phyloP scores from a whole-genome alignment of 2,329 filamentous ascomycete species.

The Trichocomaceae sp. region DNA sequence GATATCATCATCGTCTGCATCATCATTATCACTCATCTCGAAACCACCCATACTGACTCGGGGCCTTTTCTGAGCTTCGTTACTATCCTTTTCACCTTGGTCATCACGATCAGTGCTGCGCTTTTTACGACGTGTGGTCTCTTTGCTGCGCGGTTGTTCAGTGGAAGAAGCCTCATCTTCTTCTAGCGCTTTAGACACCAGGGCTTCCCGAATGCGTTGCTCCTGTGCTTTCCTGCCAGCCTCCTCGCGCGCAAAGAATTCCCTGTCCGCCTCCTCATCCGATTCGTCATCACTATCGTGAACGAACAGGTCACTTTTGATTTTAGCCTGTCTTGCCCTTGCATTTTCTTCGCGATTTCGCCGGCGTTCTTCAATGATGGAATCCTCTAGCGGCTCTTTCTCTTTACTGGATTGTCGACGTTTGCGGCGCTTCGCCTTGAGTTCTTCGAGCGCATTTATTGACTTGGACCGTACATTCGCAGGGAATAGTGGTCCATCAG shows the following conservation, averaged over 20 bases:
- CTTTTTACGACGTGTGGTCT: conserved; percentile 20
- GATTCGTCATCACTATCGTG: conserved; percentile 80
- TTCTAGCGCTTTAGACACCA: conserved; percentile 31
- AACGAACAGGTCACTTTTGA: conserved; percentile 80
- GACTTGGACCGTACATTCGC: conserved; percentile 42
- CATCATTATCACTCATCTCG: conserved; percentile 18
- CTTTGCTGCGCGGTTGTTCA: conserved; percentile 17
- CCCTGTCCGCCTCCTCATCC: conserved; percentile 65
- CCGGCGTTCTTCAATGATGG: conserved; percentile 53
- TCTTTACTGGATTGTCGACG: conserved; percentile 43
- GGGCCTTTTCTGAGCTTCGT: conserved; percentile 23
- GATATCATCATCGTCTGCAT: conserved; percentile 25
- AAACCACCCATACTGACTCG: conserved; percentile 18
- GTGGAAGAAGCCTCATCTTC: conserved; percentile 21
- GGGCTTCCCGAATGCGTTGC: conserved; percentile 43
- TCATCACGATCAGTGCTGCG: conserved; percentile 16
- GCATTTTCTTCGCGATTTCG: conserved; percentile 60
- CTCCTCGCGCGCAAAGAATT: conserved; percentile 74
- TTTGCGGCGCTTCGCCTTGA: conserved; percentile 57
- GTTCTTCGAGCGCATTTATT: conserved; percentile 48
- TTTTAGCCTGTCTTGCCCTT: conserved; percentile 66
- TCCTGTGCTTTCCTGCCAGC: conserved; percentile 54
- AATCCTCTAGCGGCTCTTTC: conserved; percentile 56
- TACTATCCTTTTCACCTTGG: conserved; percentile 17
- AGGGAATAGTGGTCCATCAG: conserved; percentile 60